Evolutionary conservation across 352 stramenopile genomes (phyloP), one percentile per base, ranked within the genome.

Genomic region (Phytopythium kandeliae): DNA sequence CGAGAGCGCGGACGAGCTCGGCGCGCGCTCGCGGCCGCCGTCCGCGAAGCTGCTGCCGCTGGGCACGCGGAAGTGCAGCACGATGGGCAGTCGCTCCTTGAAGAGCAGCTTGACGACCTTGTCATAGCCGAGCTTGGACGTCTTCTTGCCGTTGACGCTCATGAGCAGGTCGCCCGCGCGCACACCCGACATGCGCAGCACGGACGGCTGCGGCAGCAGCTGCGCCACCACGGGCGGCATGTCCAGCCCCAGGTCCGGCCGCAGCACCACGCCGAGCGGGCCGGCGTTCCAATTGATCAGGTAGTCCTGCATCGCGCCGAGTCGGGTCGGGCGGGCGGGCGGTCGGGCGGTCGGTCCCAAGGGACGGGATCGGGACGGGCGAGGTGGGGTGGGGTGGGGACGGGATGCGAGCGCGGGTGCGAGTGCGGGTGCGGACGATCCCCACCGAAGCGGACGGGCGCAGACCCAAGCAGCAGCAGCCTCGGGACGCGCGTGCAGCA

Each of bases 221-320:
- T 87, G 71, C 45, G 63, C 67, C 43, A 92, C 80, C 34, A 87
- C 74, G n/a, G 80, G 80, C 25, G 80, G 78, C 78, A 89, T 87
- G 62, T 92, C 80, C 4, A 62, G 54, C 43, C 80, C 80, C 35
- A 88, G 60, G 33, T 89, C 80, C 8, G 80, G 74, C 15, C 76
- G 78, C 53, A 92, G 61, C 44, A 89, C 74, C 30, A 92, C 65
- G 36, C 80, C 80, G n/a, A 92, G 67, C 25, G 80, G 80, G 0
- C 80, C 80, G 13, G 75, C 72, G 58, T 92, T 86, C 80, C 80
- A 92, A 58, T 92, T 89, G 64, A 92, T 89, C 44, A 89, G 76
- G 67, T 88, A 92, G 55, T 92, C 80, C 56, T 84, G 69, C 78
- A 65, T 62, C n/a, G n/a, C n/a, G n/a, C n/a, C n/a, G n/a, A n/a